phyloP scores from a whole-genome alignment of 176 grass and related monocot species.

The Panicum miliaceum region DNA sequence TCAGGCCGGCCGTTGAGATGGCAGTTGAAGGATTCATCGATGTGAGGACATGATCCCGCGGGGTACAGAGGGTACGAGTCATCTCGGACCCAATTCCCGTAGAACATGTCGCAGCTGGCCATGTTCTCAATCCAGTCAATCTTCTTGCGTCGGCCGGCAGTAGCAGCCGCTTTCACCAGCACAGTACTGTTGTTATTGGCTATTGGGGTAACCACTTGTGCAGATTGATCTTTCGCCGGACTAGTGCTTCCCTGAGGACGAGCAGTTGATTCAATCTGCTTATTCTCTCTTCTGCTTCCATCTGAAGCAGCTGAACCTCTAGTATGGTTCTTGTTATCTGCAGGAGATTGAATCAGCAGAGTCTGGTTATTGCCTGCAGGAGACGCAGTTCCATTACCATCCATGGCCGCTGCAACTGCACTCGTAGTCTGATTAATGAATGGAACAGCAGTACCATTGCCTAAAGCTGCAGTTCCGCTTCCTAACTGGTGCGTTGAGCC shows the following conservation, averaged over 20 bases:
- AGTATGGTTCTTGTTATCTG: conserved; percentile 38
- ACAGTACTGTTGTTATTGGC: conserved; percentile 26
- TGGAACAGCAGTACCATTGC: conserved; percentile 20
- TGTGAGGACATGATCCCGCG: conserved; percentile 76
- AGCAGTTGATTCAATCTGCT: conserved; percentile 29
- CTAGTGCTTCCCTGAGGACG: conserved; percentile 15
- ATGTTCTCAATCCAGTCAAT: conserved; percentile 66
- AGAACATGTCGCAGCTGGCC: conserved; percentile 80
- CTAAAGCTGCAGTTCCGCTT: conserved; percentile 28
- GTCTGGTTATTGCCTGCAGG: conserved; percentile 53
- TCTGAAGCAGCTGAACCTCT: conserved; percentile 45
- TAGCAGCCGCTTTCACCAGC: conserved; percentile 23
- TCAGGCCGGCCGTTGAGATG: conserved; percentile 81
- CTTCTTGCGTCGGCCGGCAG: conserved; percentile 32
- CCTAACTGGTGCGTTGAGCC: conserved; percentile 19
- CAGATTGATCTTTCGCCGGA: conserved; percentile 27
- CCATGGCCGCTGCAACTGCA: conserved; percentile 26
- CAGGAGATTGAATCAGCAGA: conserved; percentile 16
- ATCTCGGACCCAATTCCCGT: conserved; percentile 80
- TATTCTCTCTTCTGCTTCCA: conserved; percentile 38
- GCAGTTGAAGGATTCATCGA: conserved; percentile 95
- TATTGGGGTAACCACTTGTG: background rate
- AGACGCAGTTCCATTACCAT: conserved; percentile 32
- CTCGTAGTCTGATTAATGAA: conserved; percentile 39
- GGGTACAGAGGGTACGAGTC: conserved; percentile 87